Base-by-base conservation (phyloP, 2,329 filamentous ascomycete genomes). In the Fusarium pilosicola region DNA sequence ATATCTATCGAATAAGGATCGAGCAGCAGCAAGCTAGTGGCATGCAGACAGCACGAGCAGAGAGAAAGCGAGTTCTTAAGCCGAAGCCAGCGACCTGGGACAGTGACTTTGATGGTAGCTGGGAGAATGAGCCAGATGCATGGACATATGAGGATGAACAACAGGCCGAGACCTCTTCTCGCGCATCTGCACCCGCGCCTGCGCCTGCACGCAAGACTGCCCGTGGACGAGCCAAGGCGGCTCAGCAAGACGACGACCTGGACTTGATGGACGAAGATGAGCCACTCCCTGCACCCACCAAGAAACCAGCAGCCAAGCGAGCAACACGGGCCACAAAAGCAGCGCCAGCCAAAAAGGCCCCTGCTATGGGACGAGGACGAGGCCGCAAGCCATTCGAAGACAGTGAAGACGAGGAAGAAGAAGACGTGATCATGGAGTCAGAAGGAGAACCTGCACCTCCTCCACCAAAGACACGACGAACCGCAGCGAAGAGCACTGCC, bases 61-160 rank as follows among this genome's bases (percentile, higher is more conserved):
- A 90, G 86, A 72, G 79, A 18, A 81, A 80, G 39, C 77, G 83
- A 10, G 76, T 83, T 13, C 86, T 93, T 68, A 96, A 93, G 79
- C 91, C 94, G 1, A 94, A 91, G 80, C 96, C 96, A 4, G 88
- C 90, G 17, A 87, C 86, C 6, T 98, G 95, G 95, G 94, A 98
- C 79, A 94, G 90, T n/a, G 96, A 98, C 74, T 85, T 95, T 32
- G 92, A 97, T 56, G 96, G 95, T 0, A 87, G 88, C 57, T 98
- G 96, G 95, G 92, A 92, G 68, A 93, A 96, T 54, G 90, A 94
- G 66, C 90, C 93, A 0, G 91, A 89, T 13, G 93, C 83, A 26
- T 84, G 82, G 82, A 77, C 73, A 24, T 84, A 81, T 38, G 81
- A 83, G n/a, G 79, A 76, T 34, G 55, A 56, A 6, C 58, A 58